Base-by-base conservation (phyloP, 1,139 yeast genomes). In the Eremothecium coryli region DNA sequence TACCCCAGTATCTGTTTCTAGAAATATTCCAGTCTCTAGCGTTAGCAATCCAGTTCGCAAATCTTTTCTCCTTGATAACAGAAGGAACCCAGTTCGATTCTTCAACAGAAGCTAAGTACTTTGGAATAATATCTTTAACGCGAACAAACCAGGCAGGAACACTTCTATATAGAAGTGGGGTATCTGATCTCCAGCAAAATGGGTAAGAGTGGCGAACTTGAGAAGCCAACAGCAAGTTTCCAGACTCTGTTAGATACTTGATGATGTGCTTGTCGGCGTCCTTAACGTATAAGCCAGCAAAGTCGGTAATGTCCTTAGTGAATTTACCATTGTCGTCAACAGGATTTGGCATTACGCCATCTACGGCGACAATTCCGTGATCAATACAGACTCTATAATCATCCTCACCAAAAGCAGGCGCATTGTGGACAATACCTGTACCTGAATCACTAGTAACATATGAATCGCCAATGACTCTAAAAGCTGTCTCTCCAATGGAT, bases 171-270 rank as follows among this genome's bases (percentile, higher is more conserved):
- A 90, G 64, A 60, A 90, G 75, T 34, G 99, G 99, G 26, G 99
- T 93, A 59, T 90, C 98, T 3, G 97, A 88, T 73, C 99, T 81
- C 99, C 99, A 90, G 68, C 99, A 90, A 79, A 90, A 90, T 52
- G 99, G 98, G 62, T 90, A 90, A 61, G 94, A 81, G 71, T 90
- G 99, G 67, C 78, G 77, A 44, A 90, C 69, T 68, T 90, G 97
- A 31, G 85, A 68, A 41, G 76, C 80, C 32, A 78, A 73, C 49
- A 90, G 67, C 29, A 93, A 50, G 50, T 81, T 73, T 35, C 94
- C 97, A 29, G 69, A 62, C 39, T 76, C 85, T 43, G 93, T 82
- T 57, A 90, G 70, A 47, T 70, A 65, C 64, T 86, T 88, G 61
- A 90, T 86, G 55, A 90, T 88, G 54, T 72, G 71, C 54, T 86